A percentile compares a stretch with the other conserved stretches of the same genome.
phyloP scores from a whole-genome alignment of 352 stramenopile species.

The Pythium chondricola region DNA sequence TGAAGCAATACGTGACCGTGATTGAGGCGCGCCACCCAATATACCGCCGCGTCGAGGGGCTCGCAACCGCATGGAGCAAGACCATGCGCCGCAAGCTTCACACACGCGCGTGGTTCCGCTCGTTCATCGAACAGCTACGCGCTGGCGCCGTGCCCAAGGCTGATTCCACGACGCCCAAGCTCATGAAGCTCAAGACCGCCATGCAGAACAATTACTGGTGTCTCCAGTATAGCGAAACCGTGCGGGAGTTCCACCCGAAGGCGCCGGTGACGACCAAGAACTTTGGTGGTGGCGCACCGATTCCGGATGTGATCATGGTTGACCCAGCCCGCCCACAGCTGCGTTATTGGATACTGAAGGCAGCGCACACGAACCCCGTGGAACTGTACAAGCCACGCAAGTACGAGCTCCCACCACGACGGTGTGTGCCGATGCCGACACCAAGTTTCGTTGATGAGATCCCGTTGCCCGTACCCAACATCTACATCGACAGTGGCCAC shows the following conservation, averaged over 20 bases:
- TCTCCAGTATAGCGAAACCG: slow-evolving; percentile 46
- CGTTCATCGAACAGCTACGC: slow-evolving; percentile 85
- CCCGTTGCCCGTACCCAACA: slow-evolving; percentile 61
- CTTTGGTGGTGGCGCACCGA: slow-evolving; percentile 3
- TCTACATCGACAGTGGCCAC: slow-evolving; percentile 52
- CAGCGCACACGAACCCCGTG: slow-evolving; percentile 52
- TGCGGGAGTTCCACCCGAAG: slow-evolving; percentile 57
- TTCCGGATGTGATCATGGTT: slow-evolving; percentile 54
- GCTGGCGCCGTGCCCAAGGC: slow-evolving; percentile 45
- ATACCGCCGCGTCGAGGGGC: slow-evolving; percentile 70
- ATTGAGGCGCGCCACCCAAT: slow-evolving; percentile 89
- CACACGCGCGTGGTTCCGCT: slow-evolving; percentile 82
- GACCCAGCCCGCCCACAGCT: slow-evolving; percentile 48
- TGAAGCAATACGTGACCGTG: slow-evolving; percentile 87
- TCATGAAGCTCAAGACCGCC: slow-evolving; percentile 86
- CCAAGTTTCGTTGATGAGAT: slow-evolving; percentile 71
- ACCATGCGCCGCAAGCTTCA: slow-evolving; percentile 83
- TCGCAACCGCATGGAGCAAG: slow-evolving; percentile 75
- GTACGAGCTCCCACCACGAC: slow-evolving; percentile 76
- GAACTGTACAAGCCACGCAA: slow-evolving; percentile 73
- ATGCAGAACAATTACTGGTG: slow-evolving; percentile 73
- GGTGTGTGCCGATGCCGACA: slow-evolving; percentile 84
- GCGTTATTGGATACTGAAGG: slow-evolving; percentile 58
- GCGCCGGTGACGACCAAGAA: slow-evolving; percentile 80
- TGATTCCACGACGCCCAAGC: slow-evolving; percentile 28